A percentile compares a stretch with the other conserved stretches of the same genome.
Evolutionary conservation across 495 filamentous ascomycete genomes (phyloP).

Genomic region (Trichoderma asperelloides): DNA sequence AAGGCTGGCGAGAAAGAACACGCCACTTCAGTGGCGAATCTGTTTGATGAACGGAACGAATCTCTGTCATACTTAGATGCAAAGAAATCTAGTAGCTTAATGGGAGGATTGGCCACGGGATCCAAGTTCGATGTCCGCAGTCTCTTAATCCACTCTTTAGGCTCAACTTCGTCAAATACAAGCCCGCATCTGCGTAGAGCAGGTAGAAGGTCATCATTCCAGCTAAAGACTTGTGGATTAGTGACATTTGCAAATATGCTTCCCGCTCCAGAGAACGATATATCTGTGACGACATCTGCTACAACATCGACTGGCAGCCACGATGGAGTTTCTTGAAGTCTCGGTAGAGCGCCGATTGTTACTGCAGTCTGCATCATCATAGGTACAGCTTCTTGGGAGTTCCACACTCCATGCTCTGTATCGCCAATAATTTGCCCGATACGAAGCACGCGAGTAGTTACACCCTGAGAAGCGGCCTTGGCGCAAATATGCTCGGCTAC

Average conservation of each 20-base stretch:
- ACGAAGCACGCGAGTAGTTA: constrained; percentile 34
- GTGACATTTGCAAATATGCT: constrained; percentile 45
- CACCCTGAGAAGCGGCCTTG: constrained; percentile 21
- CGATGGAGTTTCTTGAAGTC: constrained; percentile 34
- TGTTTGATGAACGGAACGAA: constrained; percentile 3
- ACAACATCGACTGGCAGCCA: constrained; percentile 49
- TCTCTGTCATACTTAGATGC: constrained; percentile 36
- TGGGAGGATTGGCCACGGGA: constrained; percentile 47
- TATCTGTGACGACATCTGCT: constrained; percentile 33
- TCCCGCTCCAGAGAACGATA: constrained; percentile 14
- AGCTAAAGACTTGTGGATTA: constrained; percentile 42
- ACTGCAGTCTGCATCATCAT: constrained; percentile 44
- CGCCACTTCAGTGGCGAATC: not conserved
- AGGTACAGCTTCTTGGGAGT: constrained; percentile 54
- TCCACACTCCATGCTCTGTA: constrained; percentile 47
- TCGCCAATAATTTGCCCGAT: constrained; percentile 54
- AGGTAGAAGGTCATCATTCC: constrained; percentile 40
- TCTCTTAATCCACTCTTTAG: constrained; percentile 40
- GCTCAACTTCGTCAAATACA: constrained; percentile 37
- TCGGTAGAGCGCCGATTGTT: constrained; percentile 42
- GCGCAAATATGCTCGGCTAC: constrained; percentile 47
- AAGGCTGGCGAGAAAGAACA: not conserved
- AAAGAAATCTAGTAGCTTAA: constrained; percentile 53
- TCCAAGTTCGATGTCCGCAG: constrained; percentile 32
- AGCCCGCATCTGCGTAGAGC: constrained; percentile 32